These are phyloP conservation scores for Tardiomyces blankii DNA, from an alignment of 1,139 yeast species.

Conservation along the genomic window DNA sequence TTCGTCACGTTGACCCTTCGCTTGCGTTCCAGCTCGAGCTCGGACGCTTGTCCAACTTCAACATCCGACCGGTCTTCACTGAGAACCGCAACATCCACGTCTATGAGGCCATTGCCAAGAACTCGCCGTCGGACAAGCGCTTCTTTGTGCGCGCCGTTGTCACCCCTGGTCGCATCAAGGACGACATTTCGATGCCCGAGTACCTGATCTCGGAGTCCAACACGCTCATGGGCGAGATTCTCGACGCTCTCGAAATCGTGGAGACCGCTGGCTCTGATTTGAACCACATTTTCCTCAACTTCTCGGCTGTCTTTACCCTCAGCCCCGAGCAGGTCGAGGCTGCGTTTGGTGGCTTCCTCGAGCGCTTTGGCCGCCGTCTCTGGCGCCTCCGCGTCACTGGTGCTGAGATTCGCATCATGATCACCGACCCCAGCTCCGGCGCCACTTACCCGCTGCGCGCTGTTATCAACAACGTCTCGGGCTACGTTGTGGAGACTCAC, in stretches of 20 bases:
- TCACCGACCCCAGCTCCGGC: constrained; percentile 81
- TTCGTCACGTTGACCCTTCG: constrained; percentile 97
- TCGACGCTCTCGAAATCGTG: constrained; percentile 88
- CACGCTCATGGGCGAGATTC: constrained; percentile 87
- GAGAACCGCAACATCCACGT: constrained; percentile 97
- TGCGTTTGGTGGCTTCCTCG: constrained; percentile 95
- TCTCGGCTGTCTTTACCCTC: constrained; percentile 88
- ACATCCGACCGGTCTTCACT: constrained; percentile 88
- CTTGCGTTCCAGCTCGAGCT: constrained; percentile 94
- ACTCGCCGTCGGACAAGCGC: constrained; percentile 86
- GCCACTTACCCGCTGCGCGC: constrained; percentile 93
- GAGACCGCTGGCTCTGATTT: constrained; percentile 93
- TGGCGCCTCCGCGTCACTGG: constrained; percentile 96
- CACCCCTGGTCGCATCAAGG: constrained; percentile 90
- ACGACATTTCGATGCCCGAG: constrained; percentile 85
- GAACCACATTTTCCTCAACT: constrained; percentile 93
- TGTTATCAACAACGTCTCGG: constrained; percentile 88
- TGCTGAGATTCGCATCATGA: constrained; percentile 93
- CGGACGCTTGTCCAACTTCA: constrained; percentile 87
- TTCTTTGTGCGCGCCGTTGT: constrained; percentile 95
- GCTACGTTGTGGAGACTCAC: constrained; percentile 93
- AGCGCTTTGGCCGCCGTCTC: constrained; percentile 91
- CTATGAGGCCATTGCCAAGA: constrained; percentile 92
- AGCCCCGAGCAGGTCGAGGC: constrained; percentile 94
- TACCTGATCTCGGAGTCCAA: constrained; percentile 94